Evolutionary conservation across 371 early-diverging fungal species (phyloP), one percentile per base, ranked within the genome.

Genomic region (Cokeromyces recurvatus): DNA sequence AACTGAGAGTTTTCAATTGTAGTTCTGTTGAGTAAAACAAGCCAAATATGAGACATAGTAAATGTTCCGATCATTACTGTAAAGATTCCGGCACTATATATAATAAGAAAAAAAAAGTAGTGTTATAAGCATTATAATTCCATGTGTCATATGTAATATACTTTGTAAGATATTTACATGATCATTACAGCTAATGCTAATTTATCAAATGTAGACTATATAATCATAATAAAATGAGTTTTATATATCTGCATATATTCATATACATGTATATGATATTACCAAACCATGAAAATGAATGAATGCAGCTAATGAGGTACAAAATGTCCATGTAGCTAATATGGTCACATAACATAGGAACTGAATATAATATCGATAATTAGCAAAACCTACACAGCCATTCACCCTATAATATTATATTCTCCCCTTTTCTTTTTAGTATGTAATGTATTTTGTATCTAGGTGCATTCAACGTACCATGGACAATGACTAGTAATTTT

Each of bases 401-500:
- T 74, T 62, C 6, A 80, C 68, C 83, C 71, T 70, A 55, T 6
- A 29, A 12, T 22, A n/a, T 27, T 7, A 27, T 7, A 7, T 27
- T 27, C 29, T 7, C 11, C 5, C 11, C 7, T 27, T 27, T 27
- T 11, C 7, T 7, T 7, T 27, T 7, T 7, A 27, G 5, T 7
- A 5, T 7, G 29, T 5, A 27, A 27, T 11, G 11, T 11, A 27
- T 11, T 27, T n/a, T n/a, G n/a, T n/a, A n/a, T n/a, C n/a, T n/a
- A n/a, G n/a, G n/a, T n/a, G n/a, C n/a, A n/a, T n/a, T n/a, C n/a
- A n/a, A n/a, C n/a, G n/a, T 59, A 70, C 71, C 80, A 82, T 23
- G 79, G 80, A 47, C 80, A 79, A 53, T 82, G 81, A 36, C 80
- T 79, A 63, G n/a, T n/a, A n/a, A n/a, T n/a, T n/a, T n/a, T n/a